Evolutionary conservation across 1,284 basidiomycete genomes (phyloP).

Genomic region (Ceratobasidium sp.): DNA sequence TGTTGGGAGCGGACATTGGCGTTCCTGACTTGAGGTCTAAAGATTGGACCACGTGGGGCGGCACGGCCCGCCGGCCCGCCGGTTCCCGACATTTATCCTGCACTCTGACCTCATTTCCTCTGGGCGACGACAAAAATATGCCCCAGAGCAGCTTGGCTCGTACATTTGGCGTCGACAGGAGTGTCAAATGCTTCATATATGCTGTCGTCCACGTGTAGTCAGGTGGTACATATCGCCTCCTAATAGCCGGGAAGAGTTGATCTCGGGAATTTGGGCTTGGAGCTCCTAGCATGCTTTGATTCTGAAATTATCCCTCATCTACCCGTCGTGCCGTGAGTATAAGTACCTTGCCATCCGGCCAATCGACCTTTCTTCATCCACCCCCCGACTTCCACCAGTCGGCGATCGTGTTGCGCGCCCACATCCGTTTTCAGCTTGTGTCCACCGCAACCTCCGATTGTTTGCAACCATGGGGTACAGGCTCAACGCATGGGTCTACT

Average conservation of each 20-base stretch:
- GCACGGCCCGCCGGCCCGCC: slow-evolving; percentile 34
- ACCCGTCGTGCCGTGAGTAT: slow-evolving; percentile 11
- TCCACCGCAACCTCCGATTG: slow-evolving; percentile 10
- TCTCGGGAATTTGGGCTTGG: slow-evolving; percentile 19
- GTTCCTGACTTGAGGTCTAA: slow-evolving; percentile 22
- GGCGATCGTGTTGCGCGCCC: slow-evolving; percentile 27
- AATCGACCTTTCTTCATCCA: slow-evolving; percentile 22
- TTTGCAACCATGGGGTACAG: slow-evolving; percentile 28
- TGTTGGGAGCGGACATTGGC: neutral
- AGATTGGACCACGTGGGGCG: slow-evolving; percentile 33
- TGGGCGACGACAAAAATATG: slow-evolving; percentile 35
- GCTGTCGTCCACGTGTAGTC: neutral
- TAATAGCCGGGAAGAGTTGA: slow-evolving; percentile 1
- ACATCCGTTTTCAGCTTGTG: neutral
- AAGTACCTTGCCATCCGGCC: slow-evolving; percentile 25
- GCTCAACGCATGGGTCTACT: slow-evolving; percentile 38
- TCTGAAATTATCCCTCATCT: slow-evolving; percentile 21
- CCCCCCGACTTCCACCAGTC: slow-evolving; percentile 24
- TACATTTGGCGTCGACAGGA: neutral
- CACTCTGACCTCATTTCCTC: slow-evolving; percentile 6
- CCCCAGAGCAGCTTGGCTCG: slow-evolving; percentile 1
- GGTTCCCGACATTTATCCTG: neutral
- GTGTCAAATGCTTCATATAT: neutral
- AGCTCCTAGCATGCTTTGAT: neutral
- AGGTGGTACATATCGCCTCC: slow-evolving; percentile 5